Evolutionary conservation across 192 early-diverging fungal species (phyloP).

Genomic region (Geranomyces michiganensis): DNA sequence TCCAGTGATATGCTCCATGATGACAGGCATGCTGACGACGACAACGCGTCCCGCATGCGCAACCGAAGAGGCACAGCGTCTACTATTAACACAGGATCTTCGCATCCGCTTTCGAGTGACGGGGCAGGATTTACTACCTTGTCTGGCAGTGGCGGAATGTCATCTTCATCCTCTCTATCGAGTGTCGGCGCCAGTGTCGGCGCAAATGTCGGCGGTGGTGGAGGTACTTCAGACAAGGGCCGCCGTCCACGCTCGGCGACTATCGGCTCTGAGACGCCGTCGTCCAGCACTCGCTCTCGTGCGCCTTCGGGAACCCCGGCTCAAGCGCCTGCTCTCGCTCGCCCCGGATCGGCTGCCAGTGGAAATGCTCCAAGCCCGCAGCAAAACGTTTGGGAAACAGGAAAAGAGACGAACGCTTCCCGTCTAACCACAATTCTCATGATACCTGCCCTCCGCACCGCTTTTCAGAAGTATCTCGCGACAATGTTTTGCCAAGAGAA

Average conservation of each 20-base stretch:
- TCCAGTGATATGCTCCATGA: slow-evolving; percentile 8
- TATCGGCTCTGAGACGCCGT: not conserved
- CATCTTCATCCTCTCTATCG: no score
- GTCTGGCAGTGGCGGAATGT: not conserved
- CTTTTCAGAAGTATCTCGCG: slow-evolving; percentile 67
- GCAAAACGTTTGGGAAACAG: slow-evolving; percentile 7
- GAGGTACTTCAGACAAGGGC: not conserved
- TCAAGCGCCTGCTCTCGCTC: not conserved
- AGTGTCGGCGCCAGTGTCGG: not conserved
- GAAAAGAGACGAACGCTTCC: slow-evolving; percentile 53
- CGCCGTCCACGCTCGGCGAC: slow-evolving; percentile 8
- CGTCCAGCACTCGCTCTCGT: not conserved
- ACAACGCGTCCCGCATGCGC: not conserved
- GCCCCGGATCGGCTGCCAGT: not conserved
- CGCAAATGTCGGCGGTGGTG: not conserved
- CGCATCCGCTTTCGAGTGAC: not conserved
- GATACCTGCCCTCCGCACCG: slow-evolving; percentile 50
- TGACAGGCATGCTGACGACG: not conserved
- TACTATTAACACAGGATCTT: not conserved
- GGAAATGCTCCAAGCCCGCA: not conserved
- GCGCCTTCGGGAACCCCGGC: not conserved
- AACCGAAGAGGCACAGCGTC: not conserved
- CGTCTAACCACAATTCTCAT: slow-evolving; percentile 66
- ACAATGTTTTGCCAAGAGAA: slow-evolving; percentile 76
- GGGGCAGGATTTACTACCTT: not conserved